Base-by-base conservation (phyloP, 2,329 filamentous ascomycete species). In the Fusarium gaditjirri region DNA sequence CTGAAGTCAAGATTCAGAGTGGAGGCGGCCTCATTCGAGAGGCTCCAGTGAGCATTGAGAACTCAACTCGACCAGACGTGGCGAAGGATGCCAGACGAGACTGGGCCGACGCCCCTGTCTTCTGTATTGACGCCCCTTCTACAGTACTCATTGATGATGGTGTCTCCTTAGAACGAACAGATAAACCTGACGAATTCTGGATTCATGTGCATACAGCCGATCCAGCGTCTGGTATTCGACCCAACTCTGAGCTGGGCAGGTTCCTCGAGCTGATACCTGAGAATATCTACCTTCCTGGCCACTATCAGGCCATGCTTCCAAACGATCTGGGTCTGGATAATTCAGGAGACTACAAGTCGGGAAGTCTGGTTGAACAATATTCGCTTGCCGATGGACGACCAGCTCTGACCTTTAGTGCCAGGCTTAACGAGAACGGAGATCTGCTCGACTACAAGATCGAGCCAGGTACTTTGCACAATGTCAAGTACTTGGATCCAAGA, bases 91-190 rank as follows among this genome's bases (percentile, higher is more conserved):
- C 88, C 31, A 89, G 93, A 50, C 86, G 85, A 65, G 86, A 90
- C 57, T 92, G 90, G 87, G 83, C 46, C 1, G 76, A 85, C n/a
- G 77, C 89, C 27, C 87, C 86, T 1, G 87, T 93, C 3, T 95
- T 91, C 78, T 94, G 92, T 72, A 93, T 97, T 66, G 93, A 97
- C 76, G 86, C 88, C 33, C 84, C 86, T 25, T 82, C 81, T 39
- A 92, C 94, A 0, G 83, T 87, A 33, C 90, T 95, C 74, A 92
- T 96, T 64, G 93, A 97, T 73, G 93, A 97, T 77, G 93, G 91
- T 3, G 82, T 97, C 13, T 95, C 93, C 2, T 77, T 96, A 12
- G 91, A 94, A 77, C 79, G 81, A 49, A 87, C 91, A 2, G 81
- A 84, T 8, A 83, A 80, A 23, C 68, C 85, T 25, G 78, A 85